Percentiles rank a stretch among this genome's conserved stretches.
Conservation (phyloP, 306 rosid genomes). For the Vigna unguiculata region DNA sequence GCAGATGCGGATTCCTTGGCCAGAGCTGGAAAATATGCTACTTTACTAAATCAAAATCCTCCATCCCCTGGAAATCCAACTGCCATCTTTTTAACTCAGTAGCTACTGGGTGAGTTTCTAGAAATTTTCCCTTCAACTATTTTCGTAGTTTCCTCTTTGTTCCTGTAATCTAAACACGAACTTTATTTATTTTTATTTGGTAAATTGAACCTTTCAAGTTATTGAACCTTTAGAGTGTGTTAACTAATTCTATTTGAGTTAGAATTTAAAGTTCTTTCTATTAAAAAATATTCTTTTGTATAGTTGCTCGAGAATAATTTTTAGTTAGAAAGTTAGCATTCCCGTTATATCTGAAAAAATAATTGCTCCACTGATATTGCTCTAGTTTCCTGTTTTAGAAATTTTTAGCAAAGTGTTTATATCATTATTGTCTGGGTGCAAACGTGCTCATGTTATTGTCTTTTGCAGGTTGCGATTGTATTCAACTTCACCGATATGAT, state of each 20-base stretch:
- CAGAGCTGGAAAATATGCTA: conserved; percentile 70
- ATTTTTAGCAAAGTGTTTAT: not conserved
- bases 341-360: not conserved
- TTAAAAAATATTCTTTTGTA: not conserved
- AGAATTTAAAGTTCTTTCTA: too few relatives aligned
- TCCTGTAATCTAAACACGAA: too few relatives aligned
- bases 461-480: conserved; percentile 26
- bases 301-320: not conserved
- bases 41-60: conserved; percentile 72
- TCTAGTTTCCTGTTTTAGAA: not conserved
- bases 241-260: too few relatives aligned
- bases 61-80: conserved; percentile 93
- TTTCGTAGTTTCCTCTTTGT: too few relatives aligned
- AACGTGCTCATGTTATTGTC: conserved; percentile 20
- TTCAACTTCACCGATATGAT: conserved; percentile 5
- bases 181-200: too few relatives aligned
- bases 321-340: not conserved
- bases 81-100: conserved; percentile 72
- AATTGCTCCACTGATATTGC: conserved; percentile 14
- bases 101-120: conserved; percentile 40
- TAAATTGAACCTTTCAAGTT: too few relatives aligned
- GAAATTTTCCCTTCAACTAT: too few relatives aligned
- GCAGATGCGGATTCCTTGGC: conserved; percentile 62
- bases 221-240: too few relatives aligned
- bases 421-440: not conserved